Conservation (phyloP, 371 early-diverging fungal species). For the Mucor sp. region DNA sequence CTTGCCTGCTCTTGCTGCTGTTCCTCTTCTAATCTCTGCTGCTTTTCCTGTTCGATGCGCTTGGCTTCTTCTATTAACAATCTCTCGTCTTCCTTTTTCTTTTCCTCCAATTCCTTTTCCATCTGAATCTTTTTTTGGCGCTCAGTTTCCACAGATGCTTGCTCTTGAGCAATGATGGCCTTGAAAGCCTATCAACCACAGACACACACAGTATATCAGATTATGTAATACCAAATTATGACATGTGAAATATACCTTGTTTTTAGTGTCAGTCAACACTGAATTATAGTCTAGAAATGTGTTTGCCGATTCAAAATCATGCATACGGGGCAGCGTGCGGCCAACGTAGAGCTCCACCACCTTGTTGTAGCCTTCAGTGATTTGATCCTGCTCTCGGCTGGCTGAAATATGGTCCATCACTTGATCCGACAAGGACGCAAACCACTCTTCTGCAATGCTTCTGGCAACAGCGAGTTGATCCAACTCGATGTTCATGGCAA, state of each 20-base stretch:
- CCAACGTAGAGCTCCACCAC: slow-evolving; percentile 34
- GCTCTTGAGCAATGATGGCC: slow-evolving; percentile 12
- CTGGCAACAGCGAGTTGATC: slow-evolving; percentile 30
- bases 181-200: slow-evolving; percentile 13
- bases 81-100: slow-evolving; percentile 15
- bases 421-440: slow-evolving; percentile 32
- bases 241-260: slow-evolving; percentile 30
- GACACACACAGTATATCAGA: slow-evolving; percentile 4
- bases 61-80: slow-evolving; percentile 17
- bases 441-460: slow-evolving; percentile 41
- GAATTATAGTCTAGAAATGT: slow-evolving; percentile 45
- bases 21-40: slow-evolving; percentile 6
- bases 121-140: slow-evolving; percentile 4
- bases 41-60: slow-evolving; percentile 4
- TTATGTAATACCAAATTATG: slow-evolving; percentile 7
- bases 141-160: slow-evolving; percentile 8
- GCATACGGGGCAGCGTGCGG: slow-evolving; percentile 30
- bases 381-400: slow-evolving; percentile 13
- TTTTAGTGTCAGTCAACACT: slow-evolving; percentile 29
- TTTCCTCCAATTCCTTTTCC: slow-evolving; percentile 22
- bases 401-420: slow-evolving; percentile 21
- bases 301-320: slow-evolving; percentile 43
- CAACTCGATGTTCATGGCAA: slow-evolving; percentile 33
- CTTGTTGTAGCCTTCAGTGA: slow-evolving; percentile 21
- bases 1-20: slow-evolving; percentile 4